A percentile compares a stretch with the other conserved stretches of the same genome.
These are phyloP conservation scores for Omphalea diandra DNA, from an alignment of 441 rosid genomes.

Conservation along the genomic window DNA sequence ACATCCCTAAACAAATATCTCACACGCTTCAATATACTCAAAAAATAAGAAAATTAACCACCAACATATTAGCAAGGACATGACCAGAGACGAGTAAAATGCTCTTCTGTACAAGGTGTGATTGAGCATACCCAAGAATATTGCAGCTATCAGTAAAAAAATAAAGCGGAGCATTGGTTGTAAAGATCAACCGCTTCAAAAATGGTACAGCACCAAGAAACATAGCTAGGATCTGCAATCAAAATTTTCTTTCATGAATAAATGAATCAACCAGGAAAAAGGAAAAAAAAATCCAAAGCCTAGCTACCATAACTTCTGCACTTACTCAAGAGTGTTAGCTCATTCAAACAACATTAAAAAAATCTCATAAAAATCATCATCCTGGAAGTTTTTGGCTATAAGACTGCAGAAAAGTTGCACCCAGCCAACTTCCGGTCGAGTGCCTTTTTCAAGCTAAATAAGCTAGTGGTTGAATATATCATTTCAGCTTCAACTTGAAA, in stretches of 20 bases:
- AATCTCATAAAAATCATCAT: background rate
- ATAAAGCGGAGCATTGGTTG: constrained; percentile 80
- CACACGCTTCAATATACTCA: background rate
- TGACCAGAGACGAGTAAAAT: background rate
- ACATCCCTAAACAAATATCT: background rate
- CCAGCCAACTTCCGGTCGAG: background rate
- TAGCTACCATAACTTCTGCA: background rate
- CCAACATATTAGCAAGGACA: background rate
- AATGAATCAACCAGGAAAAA: constrained; percentile 10
- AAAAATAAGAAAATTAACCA: constrained; percentile 1
- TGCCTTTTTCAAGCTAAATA: background rate
- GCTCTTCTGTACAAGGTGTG: background rate
- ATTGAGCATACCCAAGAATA: constrained; percentile 81
- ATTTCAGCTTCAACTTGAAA: constrained; percentile 1
- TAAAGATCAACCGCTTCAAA: constrained; percentile 75
- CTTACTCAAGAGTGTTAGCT: background rate
- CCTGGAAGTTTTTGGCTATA: background rate
- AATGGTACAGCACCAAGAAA: constrained; percentile 71
- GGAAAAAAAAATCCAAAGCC: background rate
- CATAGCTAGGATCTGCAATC: constrained; percentile 82
- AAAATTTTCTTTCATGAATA: background rate
- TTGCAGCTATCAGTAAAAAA: constrained; percentile 98
- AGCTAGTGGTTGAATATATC: background rate
- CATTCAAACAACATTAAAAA: background rate
- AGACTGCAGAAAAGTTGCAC: background rate